Evolutionary conservation across 116 monocot genomes (phyloP), one percentile per base, ranked within the genome.

Genomic region (Iris pallida): DNA sequence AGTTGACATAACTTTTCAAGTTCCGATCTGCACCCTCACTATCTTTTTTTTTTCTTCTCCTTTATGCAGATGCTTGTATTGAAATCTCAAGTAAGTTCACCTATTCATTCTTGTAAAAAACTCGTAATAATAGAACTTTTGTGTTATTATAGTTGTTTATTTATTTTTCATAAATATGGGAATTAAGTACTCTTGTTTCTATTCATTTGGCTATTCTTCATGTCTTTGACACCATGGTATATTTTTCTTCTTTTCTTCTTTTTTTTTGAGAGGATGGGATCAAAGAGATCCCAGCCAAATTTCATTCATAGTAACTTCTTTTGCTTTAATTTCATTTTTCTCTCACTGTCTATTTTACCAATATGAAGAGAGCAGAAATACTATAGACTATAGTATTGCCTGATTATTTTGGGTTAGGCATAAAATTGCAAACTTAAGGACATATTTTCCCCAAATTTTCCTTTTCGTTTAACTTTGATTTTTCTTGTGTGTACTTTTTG

Each of bases 61-160:
- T 74, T 67, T 65, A 82, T 82, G 85, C 88, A 94, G 94, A 88
- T 88, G 42, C 69, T 75, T 6, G 58, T 94, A 59, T 65, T 90
- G 47, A 85, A 85, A 70, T 56, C 63, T 77, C 83, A 83, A 58
- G 90, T 90, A 88, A 82, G 90, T 81, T 58, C 6, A 53, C 7
- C 11, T 40, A 30, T 57, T 59, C 16, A 15, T 48, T 30, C 30
- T 30, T 30, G 30, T 30, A 30, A 30, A 30, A 30, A 6, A 19
- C 42, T 66, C 20, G 16, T 12, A 19, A 42, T 46, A 47, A 16
- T 1, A 63, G 10, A 63, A 42, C 14, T 61, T 13, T 4, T 58
- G 56, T 56, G 9, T 58, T 58, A 5, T 30, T 11, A 40, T 40
- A 45, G 7, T 61, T 61, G 20, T 64, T 64, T 64, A 19, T 6